phyloP scores from a whole-genome alignment of 106 monocot species.

The Agapanthus africanus region DNA sequence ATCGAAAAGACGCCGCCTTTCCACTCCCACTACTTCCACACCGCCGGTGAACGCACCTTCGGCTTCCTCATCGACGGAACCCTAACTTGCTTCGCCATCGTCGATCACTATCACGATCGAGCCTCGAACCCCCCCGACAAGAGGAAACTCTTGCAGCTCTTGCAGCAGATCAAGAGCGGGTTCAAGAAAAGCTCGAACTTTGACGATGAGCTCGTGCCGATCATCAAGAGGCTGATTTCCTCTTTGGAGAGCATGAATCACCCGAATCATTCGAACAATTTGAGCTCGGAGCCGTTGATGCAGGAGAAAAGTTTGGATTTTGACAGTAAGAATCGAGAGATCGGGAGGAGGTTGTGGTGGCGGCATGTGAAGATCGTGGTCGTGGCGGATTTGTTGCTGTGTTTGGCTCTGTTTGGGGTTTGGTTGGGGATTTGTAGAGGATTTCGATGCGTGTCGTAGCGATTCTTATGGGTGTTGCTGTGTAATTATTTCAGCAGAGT shows the following conservation, averaged over 20 bases:
- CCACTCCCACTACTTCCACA: conserved; percentile 19
- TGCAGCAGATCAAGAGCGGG: conserved; percentile 2
- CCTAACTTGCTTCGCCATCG: conserved; percentile 7
- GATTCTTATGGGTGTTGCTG: too few species aligned
- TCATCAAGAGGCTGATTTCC: conserved; percentile 7
- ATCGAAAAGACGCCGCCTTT: not conserved
- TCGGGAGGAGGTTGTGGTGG: conserved; percentile 8
- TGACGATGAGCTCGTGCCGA: not conserved
- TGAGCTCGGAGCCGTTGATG: not conserved
- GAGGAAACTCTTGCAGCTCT: not conserved
- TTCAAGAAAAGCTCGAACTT: not conserved
- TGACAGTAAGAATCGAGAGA: not conserved
- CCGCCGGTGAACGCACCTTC: conserved; percentile 8
- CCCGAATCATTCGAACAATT: too few species aligned
- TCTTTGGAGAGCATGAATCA: conserved; percentile 6
- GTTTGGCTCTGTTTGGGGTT: not conserved
- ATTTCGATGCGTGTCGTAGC: not conserved
- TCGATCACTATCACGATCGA: conserved; percentile 3
- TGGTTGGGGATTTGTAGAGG: conserved; percentile 2
- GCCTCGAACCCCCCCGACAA: too few species aligned
- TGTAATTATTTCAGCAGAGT: too few species aligned
- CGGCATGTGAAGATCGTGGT: conserved; percentile 8
- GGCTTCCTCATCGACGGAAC: conserved; percentile 5
- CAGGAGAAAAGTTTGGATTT: not conserved
- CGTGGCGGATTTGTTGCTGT: not conserved